Base-by-base conservation (phyloP, 306 rosid genomes). In the Rosa persica region DNA sequence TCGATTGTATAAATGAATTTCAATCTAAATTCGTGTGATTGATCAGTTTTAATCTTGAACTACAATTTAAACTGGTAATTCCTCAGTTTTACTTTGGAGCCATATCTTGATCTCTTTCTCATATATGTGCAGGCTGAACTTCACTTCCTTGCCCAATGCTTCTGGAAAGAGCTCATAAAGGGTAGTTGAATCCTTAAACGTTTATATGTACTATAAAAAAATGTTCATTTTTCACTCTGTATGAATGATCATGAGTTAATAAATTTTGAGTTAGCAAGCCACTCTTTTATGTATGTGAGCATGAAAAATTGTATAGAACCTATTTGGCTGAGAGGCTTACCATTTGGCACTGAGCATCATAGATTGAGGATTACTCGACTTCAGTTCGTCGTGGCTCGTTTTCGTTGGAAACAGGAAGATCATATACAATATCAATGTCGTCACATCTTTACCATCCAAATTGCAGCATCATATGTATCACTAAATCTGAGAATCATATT, bases 141-240 rank as follows among this genome's bases (percentile, higher is more conserved):
- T 95, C 84, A 93, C 97, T 72, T 91, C 99, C 52, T 69, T 95
- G 81, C 90, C 87, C 51, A 93, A 89, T 87, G 88, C 89, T 72
- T 78, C 90, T 49, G 90, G 89, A 68, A 86, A 87, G 80, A 82
- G 94, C 85, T 86, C 90, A 39, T 89, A 77, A 70, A 69, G 64
- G 68, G 72, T 47, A 12, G 48, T 30, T 30, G 43, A 67, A 44
- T 44, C 40, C 36, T 44, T 5, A 54, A 52, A 68, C 69, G 48
- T 69, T 49, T 43, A 43, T 51, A 49, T 85, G 76, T 67, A 80
- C 72, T 49, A 77, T 69, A 58, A 76, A 55, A 19, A 6, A 61
- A 6, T 66, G 23, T 74, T 22, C 46, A 4, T 74, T 44, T 71
- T 30, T 23, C 55, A 49, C 34, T 51, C 51, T 87, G 86, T 87